A percentile compares a stretch with the other conserved stretches of the same genome.
Conservation (phyloP, 1,139 yeast species). For the Pichia sp. region DNA sequence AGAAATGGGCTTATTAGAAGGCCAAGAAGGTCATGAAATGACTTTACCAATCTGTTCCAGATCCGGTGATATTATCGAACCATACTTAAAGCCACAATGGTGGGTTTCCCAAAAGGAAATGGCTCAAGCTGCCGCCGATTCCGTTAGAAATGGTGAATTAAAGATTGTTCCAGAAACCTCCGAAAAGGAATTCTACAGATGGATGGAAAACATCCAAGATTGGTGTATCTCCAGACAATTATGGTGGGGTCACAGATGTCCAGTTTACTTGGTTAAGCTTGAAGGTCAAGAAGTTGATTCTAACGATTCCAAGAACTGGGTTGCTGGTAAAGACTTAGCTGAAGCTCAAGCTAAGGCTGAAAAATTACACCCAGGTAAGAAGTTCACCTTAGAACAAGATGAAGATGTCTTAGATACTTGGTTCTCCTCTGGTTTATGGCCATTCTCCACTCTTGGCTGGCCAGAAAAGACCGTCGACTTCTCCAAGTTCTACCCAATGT, state of each 20-base stretch:
- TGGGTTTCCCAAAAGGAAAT: conserved; percentile 93
- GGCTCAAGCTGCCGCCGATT: conserved; percentile 87
- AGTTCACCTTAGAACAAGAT: conserved; percentile 84
- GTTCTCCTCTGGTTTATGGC: conserved; percentile 99
- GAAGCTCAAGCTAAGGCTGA: conserved; percentile 87
- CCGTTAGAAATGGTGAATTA: conserved; percentile 80
- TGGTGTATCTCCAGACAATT: conserved; percentile 99
- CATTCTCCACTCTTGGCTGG: conserved; percentile 96
- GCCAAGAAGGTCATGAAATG: conserved; percentile 94
- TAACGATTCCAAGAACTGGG: conserved; percentile 77
- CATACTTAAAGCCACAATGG: conserved; percentile 98
- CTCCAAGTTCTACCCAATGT: conserved; percentile 82
- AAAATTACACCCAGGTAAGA: conserved; percentile 65
- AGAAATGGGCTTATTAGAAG: conserved; percentile 72
- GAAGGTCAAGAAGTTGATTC: conserved; percentile 68
- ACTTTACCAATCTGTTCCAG: conserved; percentile 90
- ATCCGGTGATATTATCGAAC: conserved; percentile 97
- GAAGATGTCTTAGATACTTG: conserved; percentile 98
- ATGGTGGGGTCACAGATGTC: conserved; percentile 99
- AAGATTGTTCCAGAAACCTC: conserved; percentile 85
- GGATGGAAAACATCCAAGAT: conserved; percentile 97
- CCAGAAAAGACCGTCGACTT: conserved; percentile 75
- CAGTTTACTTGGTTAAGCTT: conserved; percentile 82
- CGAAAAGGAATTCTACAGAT: conserved; percentile 90
- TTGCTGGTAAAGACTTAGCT: conserved; percentile 78